Evolutionary conservation across 2,329 filamentous ascomycete genomes (phyloP), one percentile per base, ranked within the genome.

Genomic region (Aspergillus sp.): DNA sequence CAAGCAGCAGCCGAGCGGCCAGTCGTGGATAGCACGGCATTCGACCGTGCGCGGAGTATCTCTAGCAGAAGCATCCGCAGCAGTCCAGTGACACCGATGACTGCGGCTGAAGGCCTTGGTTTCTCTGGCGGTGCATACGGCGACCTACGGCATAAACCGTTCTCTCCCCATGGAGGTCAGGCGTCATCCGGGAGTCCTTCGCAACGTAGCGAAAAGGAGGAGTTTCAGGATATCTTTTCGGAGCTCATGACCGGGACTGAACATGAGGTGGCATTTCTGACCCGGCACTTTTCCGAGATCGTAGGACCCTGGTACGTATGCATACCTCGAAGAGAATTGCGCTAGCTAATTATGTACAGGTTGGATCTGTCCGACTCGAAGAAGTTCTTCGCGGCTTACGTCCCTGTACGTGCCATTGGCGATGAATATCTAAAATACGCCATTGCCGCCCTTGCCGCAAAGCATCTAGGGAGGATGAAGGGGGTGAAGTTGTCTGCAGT

Each of bases 371-470:
- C 72, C 3, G 72, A 74, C 44, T 60, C 66, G 3, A 61, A 57
- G n/a, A 73, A 65, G 11, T 74, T 73, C 51, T 74, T 74, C 45
- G 61, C 65, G 0, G 64, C 67, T 8, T 68, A 69, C 47, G 68
- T 68, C 30, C 71, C 72, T 1, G 64, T 73, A 40, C 67, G 72
- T 30, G 69, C 69, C 5, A 63, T 71, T 19, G 63, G 69, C 35
- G 66, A 65, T 24, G 50, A 59, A 3, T 70, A 65, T 40, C 55
- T 74, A 33, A 67, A 66, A 47, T 72, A 67, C 26, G 64, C 72
- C 8, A 69, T 72, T 50, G 66, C 70, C 13, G 70, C 72, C 4
- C 52, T 73, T 5, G 65, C 72, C 26, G 71, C 72, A n/a, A 74
- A 73, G 47, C 72, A 74, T 36, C 64, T 74, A 16, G 66, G 58